phyloP scores from a whole-genome alignment of 2,329 filamentous ascomycete genomes.

The Emergomyces pasteurianus region DNA sequence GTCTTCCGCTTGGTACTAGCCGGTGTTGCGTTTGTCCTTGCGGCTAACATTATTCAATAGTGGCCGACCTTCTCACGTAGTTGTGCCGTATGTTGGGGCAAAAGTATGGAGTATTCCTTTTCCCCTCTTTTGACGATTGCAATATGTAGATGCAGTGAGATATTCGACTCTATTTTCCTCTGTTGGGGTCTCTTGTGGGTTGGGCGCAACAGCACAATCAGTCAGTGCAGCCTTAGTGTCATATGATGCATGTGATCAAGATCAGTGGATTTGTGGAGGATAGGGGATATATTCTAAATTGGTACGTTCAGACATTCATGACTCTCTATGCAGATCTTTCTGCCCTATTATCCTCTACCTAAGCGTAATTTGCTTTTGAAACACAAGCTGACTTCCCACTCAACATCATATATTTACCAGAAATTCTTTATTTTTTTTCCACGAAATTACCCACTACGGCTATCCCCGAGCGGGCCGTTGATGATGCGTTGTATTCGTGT shows the following conservation, averaged over 20 bases:
- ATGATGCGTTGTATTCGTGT: not conserved
- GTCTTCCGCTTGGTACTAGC: slow-evolving; percentile 13
- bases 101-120: not conserved
- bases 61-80: slow-evolving; percentile 17
- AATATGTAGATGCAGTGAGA: not conserved
- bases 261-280: slow-evolving; percentile 10
- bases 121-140: not conserved
- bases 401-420: not conserved
- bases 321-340: not conserved
- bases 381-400: not conserved
- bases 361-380: not conserved
- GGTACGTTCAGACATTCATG: slow-evolving; percentile 7
- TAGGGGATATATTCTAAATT: slow-evolving; percentile 10
- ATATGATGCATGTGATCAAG: not conserved
- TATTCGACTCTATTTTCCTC: not conserved
- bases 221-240: not conserved
- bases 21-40: not conserved
- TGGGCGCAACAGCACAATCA: not conserved
- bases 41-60: slow-evolving; percentile 5
- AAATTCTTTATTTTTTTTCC: not conserved
- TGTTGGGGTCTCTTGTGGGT: not conserved
- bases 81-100: not conserved
- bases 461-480: too few relatives aligned
- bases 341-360: not conserved
- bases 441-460: not conserved